A percentile compares a stretch with the other conserved stretches of the same genome.
phyloP scores from a whole-genome alignment of 176 grass and related monocot species.

The Musa beccarii region DNA sequence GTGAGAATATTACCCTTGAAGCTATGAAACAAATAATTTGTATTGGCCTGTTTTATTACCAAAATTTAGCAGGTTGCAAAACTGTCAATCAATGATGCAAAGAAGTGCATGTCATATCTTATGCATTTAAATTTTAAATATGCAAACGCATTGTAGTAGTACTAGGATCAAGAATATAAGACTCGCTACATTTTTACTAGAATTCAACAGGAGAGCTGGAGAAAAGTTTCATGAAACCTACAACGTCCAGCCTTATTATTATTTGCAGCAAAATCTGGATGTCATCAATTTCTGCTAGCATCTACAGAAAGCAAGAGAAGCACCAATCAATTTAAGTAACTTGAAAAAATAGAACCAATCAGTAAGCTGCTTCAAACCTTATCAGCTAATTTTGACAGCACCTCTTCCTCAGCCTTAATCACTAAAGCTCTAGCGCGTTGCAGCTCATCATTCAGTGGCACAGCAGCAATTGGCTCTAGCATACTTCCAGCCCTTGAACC shows the following conservation, averaged over 20 bases:
- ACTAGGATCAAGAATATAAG: neutral
- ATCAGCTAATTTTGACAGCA: conserved; percentile 58
- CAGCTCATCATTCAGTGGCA: conserved; percentile 70
- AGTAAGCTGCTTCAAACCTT: conserved; percentile 40
- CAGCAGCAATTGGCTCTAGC: conserved; percentile 63
- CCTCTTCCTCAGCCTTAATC: conserved; percentile 54
- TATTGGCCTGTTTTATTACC: too few relatives aligned
- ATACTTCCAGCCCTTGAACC: conserved; percentile 54
- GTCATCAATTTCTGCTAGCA: conserved; percentile 54
- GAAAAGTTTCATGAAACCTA: conserved; percentile 15
- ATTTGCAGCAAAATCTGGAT: conserved; percentile 46
- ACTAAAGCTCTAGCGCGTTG: conserved; percentile 48
- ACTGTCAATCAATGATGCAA: too few relatives aligned
- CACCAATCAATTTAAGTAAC: conserved; percentile 12
- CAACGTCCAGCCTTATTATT: conserved; percentile 51
- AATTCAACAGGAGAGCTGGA: conserved; percentile 10
- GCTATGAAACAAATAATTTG: too few relatives aligned
- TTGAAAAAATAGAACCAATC: conserved; percentile 20
- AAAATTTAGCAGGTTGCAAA: too few relatives aligned
- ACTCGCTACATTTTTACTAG: neutral
- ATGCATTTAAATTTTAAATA: neutral
- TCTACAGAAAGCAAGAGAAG: conserved; percentile 31
- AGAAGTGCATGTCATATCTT: too few relatives aligned
- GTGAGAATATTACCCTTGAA: too few relatives aligned
- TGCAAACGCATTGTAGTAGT: neutral